Conservation (phyloP, 768 basidiomycete species). For the Boletellus emodensis region DNA sequence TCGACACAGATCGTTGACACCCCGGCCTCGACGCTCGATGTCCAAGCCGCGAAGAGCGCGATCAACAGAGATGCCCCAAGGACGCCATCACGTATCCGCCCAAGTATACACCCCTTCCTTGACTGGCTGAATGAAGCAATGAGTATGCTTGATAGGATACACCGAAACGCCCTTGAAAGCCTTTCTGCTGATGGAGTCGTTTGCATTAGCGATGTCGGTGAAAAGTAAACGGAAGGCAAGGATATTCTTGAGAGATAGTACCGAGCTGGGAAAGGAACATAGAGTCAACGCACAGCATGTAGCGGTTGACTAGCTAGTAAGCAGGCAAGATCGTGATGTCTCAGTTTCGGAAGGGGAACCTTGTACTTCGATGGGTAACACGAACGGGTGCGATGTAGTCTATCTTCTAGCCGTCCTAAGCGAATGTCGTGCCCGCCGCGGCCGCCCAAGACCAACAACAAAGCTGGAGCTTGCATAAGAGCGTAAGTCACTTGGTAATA, state of each 20-base stretch:
- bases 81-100: slow-evolving; percentile 5
- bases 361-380: background rate
- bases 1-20: background rate
- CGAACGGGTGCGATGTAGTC: too few relatives aligned
- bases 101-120: slow-evolving; percentile 7
- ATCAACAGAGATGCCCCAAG: background rate
- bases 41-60: background rate
- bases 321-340: background rate
- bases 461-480: background rate
- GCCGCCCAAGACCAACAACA: background rate
- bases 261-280: slow-evolving; percentile 13
- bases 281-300: background rate
- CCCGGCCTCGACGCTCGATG: background rate
- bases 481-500: background rate
- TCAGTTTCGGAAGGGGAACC: background rate
- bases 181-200: slow-evolving; percentile 18
- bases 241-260: slow-evolving; percentile 17
- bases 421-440: background rate
- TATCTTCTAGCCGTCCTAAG: too few relatives aligned
- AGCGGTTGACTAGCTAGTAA: too few relatives aligned
- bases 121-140: background rate
- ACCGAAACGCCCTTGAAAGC: slow-evolving; percentile 19
- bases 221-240: slow-evolving; percentile 24
- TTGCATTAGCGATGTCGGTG: slow-evolving; percentile 17
- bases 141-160: slow-evolving; percentile 6